A percentile compares a stretch with the other conserved stretches of the same genome.
Evolutionary conservation across 2,329 filamentous ascomycete species (phyloP).

Genomic region (Epichloe gansuensis): DNA sequence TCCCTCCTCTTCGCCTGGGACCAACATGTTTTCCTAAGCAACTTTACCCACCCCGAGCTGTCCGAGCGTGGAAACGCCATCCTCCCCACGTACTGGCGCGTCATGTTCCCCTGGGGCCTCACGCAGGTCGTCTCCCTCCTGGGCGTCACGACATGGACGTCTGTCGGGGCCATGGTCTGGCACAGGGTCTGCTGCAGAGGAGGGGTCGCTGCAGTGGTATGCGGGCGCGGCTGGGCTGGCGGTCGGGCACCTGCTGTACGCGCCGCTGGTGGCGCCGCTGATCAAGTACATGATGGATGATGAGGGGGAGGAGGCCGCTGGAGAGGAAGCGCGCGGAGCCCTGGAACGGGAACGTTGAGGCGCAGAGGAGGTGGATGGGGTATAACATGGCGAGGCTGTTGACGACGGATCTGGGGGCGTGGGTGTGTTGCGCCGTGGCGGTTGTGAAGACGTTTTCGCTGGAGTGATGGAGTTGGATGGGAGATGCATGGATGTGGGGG

Average conservation of each 20-base stretch:
- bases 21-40: slow-evolving; percentile 29
- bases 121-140: slow-evolving; percentile 22
- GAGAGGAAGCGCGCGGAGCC: slow-evolving; percentile 6
- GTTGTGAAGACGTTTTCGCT: slow-evolving; percentile 6
- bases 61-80: slow-evolving; percentile 21
- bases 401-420: slow-evolving; percentile 23
- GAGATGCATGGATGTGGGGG: neutral
- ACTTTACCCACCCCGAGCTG: slow-evolving; percentile 20
- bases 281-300: slow-evolving; percentile 20
- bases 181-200: slow-evolving; percentile 12
- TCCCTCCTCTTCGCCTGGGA: slow-evolving; percentile 33
- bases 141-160: slow-evolving; percentile 21
- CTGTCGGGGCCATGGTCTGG: slow-evolving; percentile 15
- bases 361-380: slow-evolving; percentile 19
- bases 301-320: slow-evolving; percentile 7
- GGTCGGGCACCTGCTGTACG: slow-evolving; percentile 20
- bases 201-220: slow-evolving; percentile 21
- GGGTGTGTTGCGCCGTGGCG: slow-evolving; percentile 20
- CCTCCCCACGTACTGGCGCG: slow-evolving; percentile 30
- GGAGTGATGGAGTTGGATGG: neutral
- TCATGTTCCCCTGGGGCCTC: slow-evolving; percentile 27
- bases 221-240: slow-evolving; percentile 19
- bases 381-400: slow-evolving; percentile 20
- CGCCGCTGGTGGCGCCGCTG: slow-evolving; percentile 21
- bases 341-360: slow-evolving; percentile 17